Conservation (phyloP, 2,329 filamentous ascomycete genomes). For the Sporothrix euskadiensis region DNA sequence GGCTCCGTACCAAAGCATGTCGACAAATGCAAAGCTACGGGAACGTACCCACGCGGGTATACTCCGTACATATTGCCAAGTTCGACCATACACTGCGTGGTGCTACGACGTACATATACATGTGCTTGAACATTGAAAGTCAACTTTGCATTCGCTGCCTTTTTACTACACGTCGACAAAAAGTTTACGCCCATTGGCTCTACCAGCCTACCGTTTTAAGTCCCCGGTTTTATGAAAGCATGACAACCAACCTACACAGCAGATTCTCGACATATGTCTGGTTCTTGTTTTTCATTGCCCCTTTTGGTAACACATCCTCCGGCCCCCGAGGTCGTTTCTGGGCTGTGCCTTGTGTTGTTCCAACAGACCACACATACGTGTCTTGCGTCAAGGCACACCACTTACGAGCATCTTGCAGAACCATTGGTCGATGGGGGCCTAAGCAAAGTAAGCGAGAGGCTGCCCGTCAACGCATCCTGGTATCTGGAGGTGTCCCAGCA, state of each 20-base stretch:
- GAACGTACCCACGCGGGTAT: background rate
- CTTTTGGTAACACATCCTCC: background rate
- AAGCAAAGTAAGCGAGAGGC: constrained; percentile 6
- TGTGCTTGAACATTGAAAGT: background rate
- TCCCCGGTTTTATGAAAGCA: background rate
- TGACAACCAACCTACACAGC: background rate
- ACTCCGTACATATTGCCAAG: background rate
- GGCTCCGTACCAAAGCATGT: no score
- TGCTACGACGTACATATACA: background rate
- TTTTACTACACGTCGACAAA: constrained; percentile 9
- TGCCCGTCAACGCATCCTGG: background rate
- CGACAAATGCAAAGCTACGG: background rate
- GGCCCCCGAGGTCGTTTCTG: background rate
- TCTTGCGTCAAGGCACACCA: constrained; percentile 4
- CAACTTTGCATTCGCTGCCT: background rate
- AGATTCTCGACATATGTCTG: background rate
- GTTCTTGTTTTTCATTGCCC: background rate
- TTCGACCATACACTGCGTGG: background rate
- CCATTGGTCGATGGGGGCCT: constrained; percentile 17
- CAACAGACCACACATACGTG: constrained; percentile 16
- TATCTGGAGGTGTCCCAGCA: background rate
- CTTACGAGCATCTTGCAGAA: background rate
- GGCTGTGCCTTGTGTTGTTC: background rate
- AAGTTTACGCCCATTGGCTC: background rate
- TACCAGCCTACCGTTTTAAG: background rate